Evolutionary conservation across 2,329 filamentous ascomycete genomes (phyloP).

Genomic region (Plectosphaerella sp.): DNA sequence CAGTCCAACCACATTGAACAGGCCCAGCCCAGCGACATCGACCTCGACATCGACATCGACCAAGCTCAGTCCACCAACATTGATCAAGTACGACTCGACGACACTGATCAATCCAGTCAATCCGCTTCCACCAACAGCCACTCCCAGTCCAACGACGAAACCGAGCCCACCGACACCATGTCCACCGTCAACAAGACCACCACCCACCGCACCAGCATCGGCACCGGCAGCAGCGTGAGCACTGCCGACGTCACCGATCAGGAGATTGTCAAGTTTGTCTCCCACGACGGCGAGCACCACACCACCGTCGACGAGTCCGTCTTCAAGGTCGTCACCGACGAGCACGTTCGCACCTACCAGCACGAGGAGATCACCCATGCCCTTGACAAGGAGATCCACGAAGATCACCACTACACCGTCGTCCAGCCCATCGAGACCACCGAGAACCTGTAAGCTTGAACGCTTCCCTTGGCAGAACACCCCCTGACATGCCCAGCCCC

Average conservation of each 20-base stretch:
- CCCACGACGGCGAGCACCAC: conserved; percentile 58
- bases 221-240: neutral
- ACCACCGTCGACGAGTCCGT: conserved; percentile 67
- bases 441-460: conserved; percentile 36
- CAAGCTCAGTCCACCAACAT: too few species aligned
- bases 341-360: conserved; percentile 53
- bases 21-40: too few species aligned
- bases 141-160: too few species aligned
- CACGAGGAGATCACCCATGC: conserved; percentile 61
- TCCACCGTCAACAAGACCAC: neutral
- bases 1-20: too few species aligned
- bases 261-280: conserved; percentile 57
- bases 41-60: too few species aligned
- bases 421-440: conserved; percentile 53
- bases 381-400: conserved; percentile 65
- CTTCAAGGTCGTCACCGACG: conserved; percentile 54
- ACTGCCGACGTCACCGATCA: conserved; percentile 47
- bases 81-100: too few species aligned
- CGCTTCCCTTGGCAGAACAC: neutral
- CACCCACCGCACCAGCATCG: neutral
- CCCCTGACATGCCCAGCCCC: conserved; percentile 30
- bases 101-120: too few species aligned
- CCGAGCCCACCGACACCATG: too few species aligned
- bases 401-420: conserved; percentile 68
- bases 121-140: too few species aligned